Conservation (phyloP, 1,284 basidiomycete genomes). For the Boletus semigastroideus region DNA sequence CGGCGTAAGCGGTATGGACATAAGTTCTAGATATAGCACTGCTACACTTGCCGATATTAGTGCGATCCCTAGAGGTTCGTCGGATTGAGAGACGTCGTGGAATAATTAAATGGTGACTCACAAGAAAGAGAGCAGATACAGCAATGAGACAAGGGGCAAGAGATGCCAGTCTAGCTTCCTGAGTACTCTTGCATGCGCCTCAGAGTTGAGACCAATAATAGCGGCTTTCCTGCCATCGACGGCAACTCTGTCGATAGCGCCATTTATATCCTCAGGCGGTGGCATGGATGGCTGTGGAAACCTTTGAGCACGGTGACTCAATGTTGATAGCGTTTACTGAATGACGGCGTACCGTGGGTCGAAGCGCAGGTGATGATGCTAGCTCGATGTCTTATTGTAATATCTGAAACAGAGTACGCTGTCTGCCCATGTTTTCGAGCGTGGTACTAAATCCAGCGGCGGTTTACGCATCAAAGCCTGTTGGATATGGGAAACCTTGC, state of each 20-base stretch:
- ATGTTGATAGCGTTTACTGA: no score
- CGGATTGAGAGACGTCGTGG: not conserved
- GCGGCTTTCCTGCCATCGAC: not conserved
- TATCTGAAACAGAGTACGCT: slow-evolving; percentile 8
- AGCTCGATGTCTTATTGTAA: slow-evolving; percentile 3
- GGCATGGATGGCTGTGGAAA: not conserved
- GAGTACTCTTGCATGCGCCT: slow-evolving; percentile 35
- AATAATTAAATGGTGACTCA: slow-evolving; percentile 27
- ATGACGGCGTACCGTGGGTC: slow-evolving; percentile 1
- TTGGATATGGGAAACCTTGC: not conserved
- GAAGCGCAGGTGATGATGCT: not conserved
- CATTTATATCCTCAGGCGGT: not conserved
- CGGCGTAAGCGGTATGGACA: not conserved
- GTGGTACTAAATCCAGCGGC: not conserved
- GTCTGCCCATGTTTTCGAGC: not conserved
- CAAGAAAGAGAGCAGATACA: slow-evolving; percentile 58
- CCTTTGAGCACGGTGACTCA: no score
- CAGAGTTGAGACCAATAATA: slow-evolving; percentile 13
- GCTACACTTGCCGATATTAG: slow-evolving; percentile 31
- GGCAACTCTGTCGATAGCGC: not conserved
- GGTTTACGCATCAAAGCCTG: slow-evolving; percentile 2
- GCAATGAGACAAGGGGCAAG: slow-evolving; percentile 46
- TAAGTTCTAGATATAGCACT: no score
- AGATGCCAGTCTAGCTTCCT: slow-evolving; percentile 49
- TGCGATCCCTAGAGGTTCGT: slow-evolving; percentile 29